Evolutionary conservation across 768 basidiomycete species (phyloP).

Genomic region (Russula compacta): DNA sequence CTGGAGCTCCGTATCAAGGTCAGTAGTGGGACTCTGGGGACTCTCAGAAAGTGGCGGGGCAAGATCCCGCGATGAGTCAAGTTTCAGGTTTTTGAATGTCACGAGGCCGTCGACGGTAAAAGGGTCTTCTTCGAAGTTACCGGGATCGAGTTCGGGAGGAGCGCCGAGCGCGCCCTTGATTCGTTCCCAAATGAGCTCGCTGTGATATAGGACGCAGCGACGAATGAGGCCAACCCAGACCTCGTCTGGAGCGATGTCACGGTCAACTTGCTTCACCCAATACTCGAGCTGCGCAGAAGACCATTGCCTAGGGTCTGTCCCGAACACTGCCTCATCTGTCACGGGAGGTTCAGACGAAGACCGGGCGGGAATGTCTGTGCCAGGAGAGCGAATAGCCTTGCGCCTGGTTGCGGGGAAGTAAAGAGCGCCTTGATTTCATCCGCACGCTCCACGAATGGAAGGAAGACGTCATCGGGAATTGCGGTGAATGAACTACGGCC

Average conservation of each 20-base stretch:
- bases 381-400: conserved; percentile 63
- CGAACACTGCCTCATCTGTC: conserved; percentile 26
- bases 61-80: conserved; percentile 1
- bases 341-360: conserved; percentile 22
- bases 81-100: conserved; percentile 5
- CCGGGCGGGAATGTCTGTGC: conserved; percentile 49
- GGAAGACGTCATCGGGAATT: conserved; percentile 64
- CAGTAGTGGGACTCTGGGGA: neutral
- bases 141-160: conserved; percentile 72
- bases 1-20: neutral
- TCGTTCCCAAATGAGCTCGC: conserved; percentile 87
- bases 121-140: conserved; percentile 30
- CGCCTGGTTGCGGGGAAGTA: conserved; percentile 46
- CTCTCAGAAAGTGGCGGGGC: neutral
- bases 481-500: conserved; percentile 58
- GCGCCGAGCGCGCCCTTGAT: conserved; percentile 82
- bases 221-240: conserved; percentile 67
- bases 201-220: conserved; percentile 65
- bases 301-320: conserved; percentile 59
- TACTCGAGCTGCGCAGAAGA: conserved; percentile 55
- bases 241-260: conserved; percentile 55
- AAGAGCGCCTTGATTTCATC: conserved; percentile 66
- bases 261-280: conserved; percentile 54
- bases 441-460: conserved; percentile 82
- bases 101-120: neutral